Percentiles rank a stretch among this genome's conserved stretches.
These are phyloP conservation scores for Linnemannia zychae DNA, from an alignment of 192 early-diverging fungal species.

Conservation along the genomic window DNA sequence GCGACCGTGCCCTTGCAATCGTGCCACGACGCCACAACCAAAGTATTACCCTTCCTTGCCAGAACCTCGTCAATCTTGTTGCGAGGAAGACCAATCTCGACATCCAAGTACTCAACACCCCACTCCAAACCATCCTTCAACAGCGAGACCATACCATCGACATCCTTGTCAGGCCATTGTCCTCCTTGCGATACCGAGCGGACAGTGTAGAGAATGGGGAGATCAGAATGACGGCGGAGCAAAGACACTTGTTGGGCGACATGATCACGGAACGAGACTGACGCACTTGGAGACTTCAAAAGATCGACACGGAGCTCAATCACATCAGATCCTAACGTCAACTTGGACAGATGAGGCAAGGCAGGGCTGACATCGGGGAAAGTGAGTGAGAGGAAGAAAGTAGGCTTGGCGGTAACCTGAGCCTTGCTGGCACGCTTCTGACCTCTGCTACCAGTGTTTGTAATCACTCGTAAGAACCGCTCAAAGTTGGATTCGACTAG, in stretches of 20 bases:
- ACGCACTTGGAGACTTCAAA: conserved; percentile 62
- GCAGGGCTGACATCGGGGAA: conserved; percentile 71
- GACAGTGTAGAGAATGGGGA: conserved; percentile 96
- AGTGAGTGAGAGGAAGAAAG: conserved; percentile 93
- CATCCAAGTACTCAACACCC: conserved; percentile 96
- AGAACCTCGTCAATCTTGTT: conserved; percentile 65
- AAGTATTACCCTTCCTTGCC: conserved; percentile 66
- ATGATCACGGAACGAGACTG: conserved; percentile 66
- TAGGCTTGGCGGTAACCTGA: conserved; percentile 58
- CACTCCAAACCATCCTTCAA: conserved; percentile 79
- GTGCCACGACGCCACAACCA: conserved; percentile 92
- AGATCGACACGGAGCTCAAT: conserved; percentile 96
- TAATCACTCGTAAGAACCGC: conserved; percentile 77
- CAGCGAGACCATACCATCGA: conserved; percentile 74
- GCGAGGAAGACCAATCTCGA: conserved; percentile 74
- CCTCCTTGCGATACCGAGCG: conserved; percentile 91
- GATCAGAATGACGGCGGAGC: conserved; percentile 73
- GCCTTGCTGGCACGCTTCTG: conserved; percentile 19
- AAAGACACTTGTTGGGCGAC: conserved; percentile 85
- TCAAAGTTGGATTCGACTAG: conserved; percentile 83
- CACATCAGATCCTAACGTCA: conserved; percentile 87
- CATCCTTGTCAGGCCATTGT: conserved; percentile 76
- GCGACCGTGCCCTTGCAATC: conserved; percentile 75
- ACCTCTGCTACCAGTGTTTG: conserved; percentile 48
- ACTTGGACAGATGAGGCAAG: conserved; percentile 65